These are phyloP conservation scores for Magnusiomyces fungicola DNA, from an alignment of 1,139 yeast genomes.

Conservation along the genomic window DNA sequence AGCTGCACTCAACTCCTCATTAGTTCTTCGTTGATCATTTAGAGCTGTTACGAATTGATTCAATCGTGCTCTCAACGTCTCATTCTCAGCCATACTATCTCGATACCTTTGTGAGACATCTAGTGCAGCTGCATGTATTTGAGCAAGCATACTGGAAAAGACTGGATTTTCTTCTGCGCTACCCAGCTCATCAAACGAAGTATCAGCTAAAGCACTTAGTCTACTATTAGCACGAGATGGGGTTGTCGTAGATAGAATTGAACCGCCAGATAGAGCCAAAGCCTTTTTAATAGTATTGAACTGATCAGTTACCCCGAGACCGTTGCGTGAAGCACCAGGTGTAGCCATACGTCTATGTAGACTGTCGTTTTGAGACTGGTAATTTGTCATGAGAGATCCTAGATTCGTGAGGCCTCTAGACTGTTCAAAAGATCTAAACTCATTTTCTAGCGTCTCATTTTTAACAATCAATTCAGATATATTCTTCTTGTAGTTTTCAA, in stretches of 20 bases:
- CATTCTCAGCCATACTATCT: neutral
- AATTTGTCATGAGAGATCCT: neutral
- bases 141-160: neutral
- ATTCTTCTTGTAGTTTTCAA: neutral
- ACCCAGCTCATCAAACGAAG: neutral
- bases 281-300: neutral
- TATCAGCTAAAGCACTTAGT: neutral
- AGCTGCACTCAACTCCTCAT: neutral
- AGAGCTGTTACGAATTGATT: neutral
- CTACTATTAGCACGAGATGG: neutral
- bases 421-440: neutral
- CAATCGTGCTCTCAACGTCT: neutral
- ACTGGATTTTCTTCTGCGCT: neutral
- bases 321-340: neutral
- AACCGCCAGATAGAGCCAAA: neutral
- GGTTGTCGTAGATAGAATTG: neutral
- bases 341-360: neutral
- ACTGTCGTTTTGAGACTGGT: neutral
- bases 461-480: neutral
- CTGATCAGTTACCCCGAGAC: neutral
- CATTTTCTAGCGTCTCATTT: neutral
- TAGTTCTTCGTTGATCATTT: neutral
- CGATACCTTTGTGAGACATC: slow-evolving; percentile 3
- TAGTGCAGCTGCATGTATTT: slow-evolving; percentile 1
- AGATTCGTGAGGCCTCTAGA: neutral